Conservation (phyloP, 345 rosid genomes). For the Euphorbia pulcherrima region DNA sequence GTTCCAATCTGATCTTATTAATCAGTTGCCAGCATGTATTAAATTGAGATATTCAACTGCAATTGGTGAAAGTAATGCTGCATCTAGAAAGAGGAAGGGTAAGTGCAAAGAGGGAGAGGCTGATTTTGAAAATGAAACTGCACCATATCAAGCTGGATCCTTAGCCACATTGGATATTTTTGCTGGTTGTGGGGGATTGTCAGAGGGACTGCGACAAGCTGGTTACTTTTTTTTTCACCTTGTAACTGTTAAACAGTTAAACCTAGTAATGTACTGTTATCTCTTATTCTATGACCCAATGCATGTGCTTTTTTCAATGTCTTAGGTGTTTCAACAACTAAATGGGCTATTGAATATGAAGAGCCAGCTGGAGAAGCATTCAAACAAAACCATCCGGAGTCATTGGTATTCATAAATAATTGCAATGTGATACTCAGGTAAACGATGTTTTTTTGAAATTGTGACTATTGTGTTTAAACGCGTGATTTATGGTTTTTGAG, state of each 20-base stretch:
- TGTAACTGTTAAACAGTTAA: not conserved
- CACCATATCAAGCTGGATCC: constrained; percentile 27
- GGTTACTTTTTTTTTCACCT: constrained; percentile 34
- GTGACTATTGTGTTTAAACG: not conserved
- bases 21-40: constrained; percentile 54
- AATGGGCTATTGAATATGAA: constrained; percentile 91
- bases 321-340: constrained; percentile 64
- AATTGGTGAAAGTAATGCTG: constrained; percentile 36
- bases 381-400: constrained; percentile 60
- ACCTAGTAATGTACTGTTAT: not conserved
- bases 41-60: constrained; percentile 47
- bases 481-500: not conserved
- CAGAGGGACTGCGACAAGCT: constrained; percentile 60
- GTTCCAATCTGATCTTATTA: constrained; percentile 9
- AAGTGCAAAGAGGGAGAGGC: constrained; percentile 56
- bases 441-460: not conserved
- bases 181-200: constrained; percentile 87
- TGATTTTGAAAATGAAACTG: constrained; percentile 33
- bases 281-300: constrained; percentile 1
- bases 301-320: not conserved
- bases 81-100: constrained; percentile 68
- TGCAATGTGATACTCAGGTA: constrained; percentile 84
- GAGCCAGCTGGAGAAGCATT: constrained; percentile 89
- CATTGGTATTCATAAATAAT: constrained; percentile 62
- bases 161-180: constrained; percentile 73